Evolutionary conservation across 768 basidiomycete genomes (phyloP).

Genomic region (Dioszegia crocea): DNA sequence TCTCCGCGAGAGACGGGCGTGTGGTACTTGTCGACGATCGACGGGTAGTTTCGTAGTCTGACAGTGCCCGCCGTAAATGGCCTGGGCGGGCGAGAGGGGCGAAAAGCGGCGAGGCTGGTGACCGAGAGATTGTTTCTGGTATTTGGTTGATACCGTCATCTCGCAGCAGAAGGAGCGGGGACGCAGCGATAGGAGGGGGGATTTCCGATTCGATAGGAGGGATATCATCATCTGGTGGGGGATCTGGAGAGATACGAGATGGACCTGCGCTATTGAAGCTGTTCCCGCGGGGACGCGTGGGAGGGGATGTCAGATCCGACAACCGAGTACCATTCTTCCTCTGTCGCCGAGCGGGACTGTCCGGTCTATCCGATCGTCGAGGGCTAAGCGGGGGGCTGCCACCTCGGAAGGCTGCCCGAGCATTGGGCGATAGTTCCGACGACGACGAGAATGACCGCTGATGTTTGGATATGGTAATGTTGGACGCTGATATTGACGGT

Average conservation of each 20-base stretch:
- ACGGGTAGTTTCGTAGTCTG: slow-evolving; percentile 27
- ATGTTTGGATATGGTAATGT: slow-evolving; percentile 23
- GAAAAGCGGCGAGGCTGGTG: slow-evolving; percentile 12
- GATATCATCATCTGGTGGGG: slow-evolving; percentile 2
- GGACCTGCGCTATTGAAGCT: background rate
- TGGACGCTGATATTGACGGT: slow-evolving; percentile 12
- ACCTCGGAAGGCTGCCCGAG: background rate
- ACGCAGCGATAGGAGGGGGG: slow-evolving; percentile 3
- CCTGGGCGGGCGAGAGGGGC: slow-evolving; percentile 30
- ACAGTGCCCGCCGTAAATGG: slow-evolving; percentile 27
- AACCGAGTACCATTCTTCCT: background rate
- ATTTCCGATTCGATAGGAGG: slow-evolving; percentile 1
- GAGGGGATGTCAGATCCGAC: no score
- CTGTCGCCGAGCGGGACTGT: background rate
- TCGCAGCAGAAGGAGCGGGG: background rate
- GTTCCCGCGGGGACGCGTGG: background rate
- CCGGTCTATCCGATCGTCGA: background rate
- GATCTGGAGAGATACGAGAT: background rate
- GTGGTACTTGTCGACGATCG: slow-evolving; percentile 14
- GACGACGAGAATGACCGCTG: slow-evolving; percentile 26
- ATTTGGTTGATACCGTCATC: background rate
- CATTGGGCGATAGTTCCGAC: slow-evolving; percentile 20
- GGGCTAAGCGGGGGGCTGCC: slow-evolving; percentile 21
- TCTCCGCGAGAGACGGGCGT: slow-evolving; percentile 15
- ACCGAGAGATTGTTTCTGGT: background rate